phyloP scores from a whole-genome alignment of 805 yeast genomes.

The Barnettozyma sp. region DNA sequence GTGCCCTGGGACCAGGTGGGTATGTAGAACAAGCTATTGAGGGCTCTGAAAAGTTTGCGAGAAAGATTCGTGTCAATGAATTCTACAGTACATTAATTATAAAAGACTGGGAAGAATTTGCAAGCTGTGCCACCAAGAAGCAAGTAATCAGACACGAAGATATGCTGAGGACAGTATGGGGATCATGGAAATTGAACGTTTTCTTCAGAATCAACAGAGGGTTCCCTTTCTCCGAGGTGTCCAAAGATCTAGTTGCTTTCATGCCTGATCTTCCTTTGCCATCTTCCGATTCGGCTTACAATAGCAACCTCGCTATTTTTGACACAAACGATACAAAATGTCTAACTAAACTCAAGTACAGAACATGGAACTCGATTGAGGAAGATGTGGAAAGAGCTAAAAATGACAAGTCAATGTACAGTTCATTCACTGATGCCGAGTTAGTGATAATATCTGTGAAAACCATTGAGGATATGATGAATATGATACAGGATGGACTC shows the following conservation, averaged over 20 bases:
- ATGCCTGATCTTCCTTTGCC: conserved; percentile 32
- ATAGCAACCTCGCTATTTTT: conserved; percentile 19
- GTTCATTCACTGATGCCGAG: conserved; percentile 25
- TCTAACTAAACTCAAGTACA: conserved; percentile 12
- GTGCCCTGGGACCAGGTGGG: conserved; percentile 27
- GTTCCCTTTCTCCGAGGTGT: conserved; percentile 26
- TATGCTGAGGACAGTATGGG: conserved; percentile 32
- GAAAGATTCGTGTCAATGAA: conserved; percentile 15
- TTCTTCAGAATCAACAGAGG: conserved; percentile 31
- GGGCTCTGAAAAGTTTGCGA: conserved; percentile 22
- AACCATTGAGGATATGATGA: conserved; percentile 31
- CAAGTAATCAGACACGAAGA: conserved; percentile 31
- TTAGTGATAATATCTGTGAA: conserved; percentile 26
- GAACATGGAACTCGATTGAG: conserved; percentile 17
- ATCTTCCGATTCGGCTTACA: conserved; percentile 17
- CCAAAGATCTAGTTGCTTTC: conserved; percentile 22
- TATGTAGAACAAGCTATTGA: conserved; percentile 24
- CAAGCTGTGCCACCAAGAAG: conserved; percentile 25
- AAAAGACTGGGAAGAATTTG: conserved; percentile 23
- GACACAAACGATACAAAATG: conserved; percentile 13
- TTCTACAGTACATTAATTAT: conserved; percentile 13
- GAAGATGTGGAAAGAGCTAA: conserved; percentile 11
- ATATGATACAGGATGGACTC: conserved; percentile 24
- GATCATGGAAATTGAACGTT: conserved; percentile 31
- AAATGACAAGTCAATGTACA: conserved; percentile 4